These are phyloP conservation scores for Kodamaea fukazawae DNA, from an alignment of 805 yeast species.

Conservation along the genomic window DNA sequence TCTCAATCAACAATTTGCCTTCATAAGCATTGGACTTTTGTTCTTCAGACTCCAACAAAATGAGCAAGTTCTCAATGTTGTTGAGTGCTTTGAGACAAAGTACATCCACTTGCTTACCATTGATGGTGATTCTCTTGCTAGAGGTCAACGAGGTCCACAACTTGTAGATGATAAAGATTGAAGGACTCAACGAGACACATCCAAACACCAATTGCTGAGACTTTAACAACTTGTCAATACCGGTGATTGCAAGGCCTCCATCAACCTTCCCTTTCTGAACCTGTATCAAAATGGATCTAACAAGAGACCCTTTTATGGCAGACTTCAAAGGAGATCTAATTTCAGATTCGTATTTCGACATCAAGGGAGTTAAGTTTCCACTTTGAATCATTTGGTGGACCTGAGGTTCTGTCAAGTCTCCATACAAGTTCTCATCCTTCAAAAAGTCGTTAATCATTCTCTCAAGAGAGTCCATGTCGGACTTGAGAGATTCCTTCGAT, in stretches of 20 bases:
- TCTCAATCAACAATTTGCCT: slow-evolving; percentile 68
- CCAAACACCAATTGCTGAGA: slow-evolving; percentile 96
- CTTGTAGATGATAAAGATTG: slow-evolving; percentile 57
- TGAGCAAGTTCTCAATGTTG: slow-evolving; percentile 55
- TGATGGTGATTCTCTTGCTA: slow-evolving; percentile 27
- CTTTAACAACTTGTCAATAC: slow-evolving; percentile 84
- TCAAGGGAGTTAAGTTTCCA: slow-evolving; percentile 78
- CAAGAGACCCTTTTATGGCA: slow-evolving; percentile 63
- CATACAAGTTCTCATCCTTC: slow-evolving; percentile 24
- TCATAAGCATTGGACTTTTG: slow-evolving; percentile 26
- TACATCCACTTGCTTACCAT: slow-evolving; percentile 33
- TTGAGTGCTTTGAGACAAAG: slow-evolving; percentile 48
- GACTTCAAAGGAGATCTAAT: slow-evolving; percentile 66
- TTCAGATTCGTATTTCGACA: slow-evolving; percentile 78
- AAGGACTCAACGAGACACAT: slow-evolving; percentile 83
- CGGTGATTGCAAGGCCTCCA: slow-evolving; percentile 84
- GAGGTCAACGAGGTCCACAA: slow-evolving; percentile 37
- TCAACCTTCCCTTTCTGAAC: slow-evolving; percentile 96
- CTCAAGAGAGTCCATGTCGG: slow-evolving; percentile 78
- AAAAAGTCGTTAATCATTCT: slow-evolving; percentile 83
- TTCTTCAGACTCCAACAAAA: slow-evolving; percentile 10
- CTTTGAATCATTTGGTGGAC: slow-evolving; percentile 51
- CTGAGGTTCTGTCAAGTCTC: slow-evolving; percentile 16
- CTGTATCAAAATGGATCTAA: slow-evolving; percentile 80
- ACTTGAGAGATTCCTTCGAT: slow-evolving; percentile 71